Conservation (phyloP, 2,329 filamentous ascomycete genomes). For the Fusarium abutilonis region DNA sequence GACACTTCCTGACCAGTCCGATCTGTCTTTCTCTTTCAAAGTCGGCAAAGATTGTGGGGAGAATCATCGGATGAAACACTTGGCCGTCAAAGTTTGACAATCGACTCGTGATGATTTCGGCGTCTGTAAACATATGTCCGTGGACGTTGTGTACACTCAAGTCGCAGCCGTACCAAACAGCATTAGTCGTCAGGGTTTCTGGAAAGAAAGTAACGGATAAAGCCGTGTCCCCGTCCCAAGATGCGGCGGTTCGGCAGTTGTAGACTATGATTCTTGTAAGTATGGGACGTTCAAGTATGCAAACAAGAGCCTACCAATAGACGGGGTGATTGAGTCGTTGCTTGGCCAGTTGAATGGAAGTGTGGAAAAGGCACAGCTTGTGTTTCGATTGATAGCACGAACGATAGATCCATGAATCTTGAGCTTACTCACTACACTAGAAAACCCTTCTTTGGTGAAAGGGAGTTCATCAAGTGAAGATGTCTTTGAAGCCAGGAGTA, state of each 20-base stretch:
- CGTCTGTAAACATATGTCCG: background rate
- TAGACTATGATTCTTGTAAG: background rate
- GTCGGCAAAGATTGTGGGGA: background rate
- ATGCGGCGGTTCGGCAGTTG: background rate
- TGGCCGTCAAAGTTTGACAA: background rate
- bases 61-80: background rate
- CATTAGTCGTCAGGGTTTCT: background rate
- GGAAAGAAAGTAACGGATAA: background rate
- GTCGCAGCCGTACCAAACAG: conserved; percentile 7
- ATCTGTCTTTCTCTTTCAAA: conserved; percentile 16
- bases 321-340: accelerated
- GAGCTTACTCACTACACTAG: background rate
- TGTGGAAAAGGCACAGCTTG: background rate
- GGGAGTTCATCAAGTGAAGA: conserved; percentile 5
- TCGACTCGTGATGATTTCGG: background rate
- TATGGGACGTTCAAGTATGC: accelerated
- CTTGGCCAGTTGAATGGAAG: background rate
- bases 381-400: conserved; percentile 16
- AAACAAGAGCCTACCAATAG: background rate
- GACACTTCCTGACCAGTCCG: background rate
- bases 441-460: background rate
- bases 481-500: background rate
- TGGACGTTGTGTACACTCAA: background rate
- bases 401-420: conserved; percentile 6
- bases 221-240: background rate